These are phyloP conservation scores for Neltuma alba DNA, from an alignment of 306 rosid genomes.

Conservation along the genomic window DNA sequence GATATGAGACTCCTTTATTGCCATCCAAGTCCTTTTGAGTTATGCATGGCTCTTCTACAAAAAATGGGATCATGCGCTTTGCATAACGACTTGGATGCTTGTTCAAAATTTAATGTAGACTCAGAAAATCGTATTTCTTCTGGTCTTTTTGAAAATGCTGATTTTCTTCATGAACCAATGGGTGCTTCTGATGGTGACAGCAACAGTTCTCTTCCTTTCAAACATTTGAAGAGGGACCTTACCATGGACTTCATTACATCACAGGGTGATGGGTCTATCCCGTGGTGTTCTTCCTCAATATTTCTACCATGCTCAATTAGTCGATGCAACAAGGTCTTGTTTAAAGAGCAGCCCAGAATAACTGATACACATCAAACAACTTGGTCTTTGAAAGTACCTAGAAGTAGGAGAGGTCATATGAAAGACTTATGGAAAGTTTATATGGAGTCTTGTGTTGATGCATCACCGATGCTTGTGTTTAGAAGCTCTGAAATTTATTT, in stretches of 20 bases:
- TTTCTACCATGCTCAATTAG: slow-evolving; percentile 62
- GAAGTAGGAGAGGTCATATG: slow-evolving; percentile 51
- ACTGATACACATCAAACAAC: slow-evolving; percentile 39
- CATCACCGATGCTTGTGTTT: slow-evolving; percentile 79
- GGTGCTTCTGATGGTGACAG: slow-evolving; percentile 37
- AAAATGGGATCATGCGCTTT: slow-evolving; percentile 49
- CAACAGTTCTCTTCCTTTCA: slow-evolving; percentile 40
- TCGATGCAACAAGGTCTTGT: slow-evolving; percentile 77
- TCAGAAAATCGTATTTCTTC: slow-evolving; percentile 28
- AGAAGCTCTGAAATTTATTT: slow-evolving; percentile 58
- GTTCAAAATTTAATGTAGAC: slow-evolving; percentile 41
- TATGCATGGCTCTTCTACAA: slow-evolving; percentile 68
- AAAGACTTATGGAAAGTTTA: slow-evolving; percentile 72
- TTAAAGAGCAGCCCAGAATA: slow-evolving; percentile 39
- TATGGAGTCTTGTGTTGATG: slow-evolving; percentile 93
- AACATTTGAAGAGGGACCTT: slow-evolving; percentile 56
- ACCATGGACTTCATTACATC: slow-evolving; percentile 30
- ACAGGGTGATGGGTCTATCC: slow-evolving; percentile 39
- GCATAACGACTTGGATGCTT: slow-evolving; percentile 42
- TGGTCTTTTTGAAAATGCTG: slow-evolving; percentile 38
- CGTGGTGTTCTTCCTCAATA: slow-evolving; percentile 52
- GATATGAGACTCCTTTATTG: slow-evolving; percentile 75
- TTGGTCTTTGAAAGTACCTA: slow-evolving; percentile 46
- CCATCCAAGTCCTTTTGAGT: slow-evolving; percentile 68
- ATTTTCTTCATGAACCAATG: slow-evolving; percentile 38